Conservation (phyloP, 2,329 filamentous ascomycete genomes). For the Chalaropsis thielavioides region DNA sequence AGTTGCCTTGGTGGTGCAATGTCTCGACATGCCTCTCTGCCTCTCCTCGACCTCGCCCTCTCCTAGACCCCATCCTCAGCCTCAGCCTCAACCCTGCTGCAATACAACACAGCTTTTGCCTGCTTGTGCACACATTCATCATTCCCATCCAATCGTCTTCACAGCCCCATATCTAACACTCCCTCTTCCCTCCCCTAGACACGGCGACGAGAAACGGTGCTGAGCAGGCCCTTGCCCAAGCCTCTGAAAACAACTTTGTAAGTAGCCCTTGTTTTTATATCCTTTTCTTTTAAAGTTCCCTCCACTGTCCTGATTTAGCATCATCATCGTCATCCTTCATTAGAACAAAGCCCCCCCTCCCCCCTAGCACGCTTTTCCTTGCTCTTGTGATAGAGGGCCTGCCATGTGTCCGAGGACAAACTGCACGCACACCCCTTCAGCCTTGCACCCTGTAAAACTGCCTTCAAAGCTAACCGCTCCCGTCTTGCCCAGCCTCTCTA, state of each 20-base stretch:
- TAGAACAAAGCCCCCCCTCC: not conserved
- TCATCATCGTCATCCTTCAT: not conserved
- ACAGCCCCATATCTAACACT: constrained; percentile 9
- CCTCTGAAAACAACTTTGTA: constrained; percentile 93
- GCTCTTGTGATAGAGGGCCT: not conserved
- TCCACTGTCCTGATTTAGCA: constrained; percentile 5
- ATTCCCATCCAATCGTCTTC: not conserved
- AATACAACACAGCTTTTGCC: not conserved
- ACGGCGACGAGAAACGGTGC: constrained; percentile 76
- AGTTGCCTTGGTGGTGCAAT: constrained; percentile 4
- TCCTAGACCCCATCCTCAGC: constrained; percentile 3
- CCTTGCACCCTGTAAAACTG: not conserved
- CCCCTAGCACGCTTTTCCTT: not conserved
- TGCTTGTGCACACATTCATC: not conserved
- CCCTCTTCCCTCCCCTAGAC: constrained; percentile 35
- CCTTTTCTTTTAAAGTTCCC: no score
- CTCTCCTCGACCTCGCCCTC: not conserved
- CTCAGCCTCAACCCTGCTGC: not conserved
- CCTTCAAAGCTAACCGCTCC: constrained; percentile 1
- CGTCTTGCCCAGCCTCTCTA: constrained; percentile 57
- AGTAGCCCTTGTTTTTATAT: constrained; percentile 23
- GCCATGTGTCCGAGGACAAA: not conserved
- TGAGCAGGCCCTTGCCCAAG: constrained; percentile 85
- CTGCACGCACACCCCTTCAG: not conserved
- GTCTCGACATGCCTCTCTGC: no score